Percentiles rank a stretch among this genome's conserved stretches.
These are phyloP conservation scores for Batrachochytrium dendrobatidis DNA, from an alignment of 371 early-diverging fungal genomes.

Conservation along the genomic window DNA sequence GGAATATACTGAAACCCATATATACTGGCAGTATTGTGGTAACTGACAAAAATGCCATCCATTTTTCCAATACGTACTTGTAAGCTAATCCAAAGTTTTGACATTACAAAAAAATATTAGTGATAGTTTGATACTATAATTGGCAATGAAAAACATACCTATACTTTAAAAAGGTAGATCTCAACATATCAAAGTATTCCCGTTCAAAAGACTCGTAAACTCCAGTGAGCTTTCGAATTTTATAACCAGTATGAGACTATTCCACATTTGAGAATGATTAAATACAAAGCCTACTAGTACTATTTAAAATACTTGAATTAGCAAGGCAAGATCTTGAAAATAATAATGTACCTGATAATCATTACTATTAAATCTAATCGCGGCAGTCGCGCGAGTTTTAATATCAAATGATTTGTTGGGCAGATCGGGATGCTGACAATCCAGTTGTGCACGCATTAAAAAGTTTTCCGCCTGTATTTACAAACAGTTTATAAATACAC, in stretches of 20 bases:
- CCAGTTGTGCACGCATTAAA: constrained; percentile 84
- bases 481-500: neutral
- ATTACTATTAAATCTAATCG: constrained; percentile 72
- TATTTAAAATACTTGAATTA: neutral
- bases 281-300: neutral
- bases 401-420: constrained; percentile 83
- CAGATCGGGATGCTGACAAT: constrained; percentile 71
- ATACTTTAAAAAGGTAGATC: constrained; percentile 82
- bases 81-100: constrained; percentile 33
- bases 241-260: constrained; percentile 52
- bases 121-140: neutral
- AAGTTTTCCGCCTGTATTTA: constrained; percentile 36
- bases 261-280: constrained; percentile 1
- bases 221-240: constrained; percentile 46
- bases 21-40: constrained; percentile 83
- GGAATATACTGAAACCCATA: constrained; percentile 95
- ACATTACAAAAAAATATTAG: neutral
- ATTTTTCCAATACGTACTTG: constrained; percentile 93
- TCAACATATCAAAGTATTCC: constrained; percentile 91
- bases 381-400: constrained; percentile 82
- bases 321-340: neutral
- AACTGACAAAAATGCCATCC: constrained; percentile 93
- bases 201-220: constrained; percentile 76
- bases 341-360: constrained; percentile 53
- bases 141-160: constrained; percentile 27